Evolutionary conservation across 441 rosid species (phyloP), one percentile per base, ranked within the genome.

Genomic region (Pelargonium myrrhifolium): DNA sequence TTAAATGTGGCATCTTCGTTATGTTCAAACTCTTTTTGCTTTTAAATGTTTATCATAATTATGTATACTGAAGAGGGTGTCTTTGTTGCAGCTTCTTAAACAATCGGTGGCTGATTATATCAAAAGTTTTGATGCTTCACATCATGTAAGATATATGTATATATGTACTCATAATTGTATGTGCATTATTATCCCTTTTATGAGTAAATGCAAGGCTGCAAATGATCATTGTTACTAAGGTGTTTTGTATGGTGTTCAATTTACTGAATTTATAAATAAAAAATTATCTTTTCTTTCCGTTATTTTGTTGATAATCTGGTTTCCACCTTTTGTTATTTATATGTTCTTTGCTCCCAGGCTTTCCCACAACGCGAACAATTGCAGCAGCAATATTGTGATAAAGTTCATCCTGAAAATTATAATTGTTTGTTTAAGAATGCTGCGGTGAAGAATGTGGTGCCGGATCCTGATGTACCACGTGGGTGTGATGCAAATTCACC

Each of bases 381-480:
- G 86, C 86, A 76, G 83, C 87, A 81, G 67, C 89, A 84, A 71
- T 86, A 85, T 74, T 78, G 80, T 66, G 81, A 81, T 71, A 80
- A 79, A 79, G 82, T 79, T 61, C 74, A 75, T 71, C 69, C 81
- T 0, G 90, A 82, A 78, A 76, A 85, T 24, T 81, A 81, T 67
- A 76, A 69, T 70, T 75, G 76, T 74, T 68, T 78, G 14, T 76
- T 78, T 42, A 78, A 76, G 68, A 81, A 82, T 51, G 65, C 62
- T 64, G 76, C 84, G 10, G 79, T 84, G 64, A 88, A 81, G 74
- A 88, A 86, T 73, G 71, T 87, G 60, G 70, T 94, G 77, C 78
- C 81, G 69, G 96, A 94, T 75, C 99, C 97, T 47, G 96, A 94
- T 80, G 78, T 89, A 60, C 93, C 97, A 20, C 75, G 60, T 75